Evolutionary conservation across 345 rosid genomes (phyloP), one percentile per base, ranked within the genome.

Genomic region (Noccaea caerulescens): DNA sequence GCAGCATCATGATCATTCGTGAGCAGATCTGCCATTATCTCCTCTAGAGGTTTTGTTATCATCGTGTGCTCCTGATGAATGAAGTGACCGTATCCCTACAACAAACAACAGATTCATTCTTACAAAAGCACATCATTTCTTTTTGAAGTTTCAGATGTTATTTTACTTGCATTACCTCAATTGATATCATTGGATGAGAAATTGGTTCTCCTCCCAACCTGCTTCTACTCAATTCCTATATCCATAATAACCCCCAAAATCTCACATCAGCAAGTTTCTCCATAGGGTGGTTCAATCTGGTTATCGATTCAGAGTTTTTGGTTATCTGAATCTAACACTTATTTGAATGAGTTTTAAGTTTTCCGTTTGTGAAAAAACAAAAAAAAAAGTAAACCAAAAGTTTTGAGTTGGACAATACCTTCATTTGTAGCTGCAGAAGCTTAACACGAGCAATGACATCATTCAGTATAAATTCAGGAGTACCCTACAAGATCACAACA

Each of bases 141-240:
- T 1, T 25, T 13, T 16, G 18, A 67, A 18, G 4, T 9, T 62
- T 33, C 16, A 49, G 12, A 58, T 49, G 7, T 18, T 25, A 3
- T 25, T 25, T 25, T 46, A 10, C 3, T 23, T 30, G 33, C 10
- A 8, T 18, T 45, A 57, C 44, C 45, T 37, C 45, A 37, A 57
- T 6, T 32, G 74, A 79, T 66, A 75, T 58, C 44, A 84, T 62
- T 69, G 86, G 88, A 56, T 32, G 67, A 44, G 80, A 59, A 60
- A 62, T 5, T 23, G 76, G 67, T 66, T 77, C 84, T 34, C 83
- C 84, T 63, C 79, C 80, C 69, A 84, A 67, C 68, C 83, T 80
- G 80, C 84, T 84, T 73, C 77, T 78, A 75, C 79, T 80, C 70
- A 84, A 53, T 62, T 88, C 88, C 93, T 88, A 80, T 87, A 79